A percentile compares a stretch with the other conserved stretches of the same genome.
Conservation (phyloP, 805 yeast species). For the Zygosaccharomyces bisporus region DNA sequence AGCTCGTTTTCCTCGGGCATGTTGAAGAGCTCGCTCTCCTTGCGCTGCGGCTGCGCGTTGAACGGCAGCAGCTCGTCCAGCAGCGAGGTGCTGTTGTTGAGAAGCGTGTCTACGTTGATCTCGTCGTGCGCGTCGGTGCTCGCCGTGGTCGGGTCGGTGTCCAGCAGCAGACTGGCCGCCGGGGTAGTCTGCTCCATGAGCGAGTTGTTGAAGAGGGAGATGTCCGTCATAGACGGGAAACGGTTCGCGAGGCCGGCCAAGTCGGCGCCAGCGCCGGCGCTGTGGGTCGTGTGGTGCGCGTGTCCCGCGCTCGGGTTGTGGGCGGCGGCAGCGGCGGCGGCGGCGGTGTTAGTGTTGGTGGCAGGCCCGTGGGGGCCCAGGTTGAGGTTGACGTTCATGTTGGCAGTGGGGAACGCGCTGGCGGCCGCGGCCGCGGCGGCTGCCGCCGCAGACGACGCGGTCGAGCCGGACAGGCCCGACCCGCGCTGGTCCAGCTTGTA, state of each 20-base stretch:
- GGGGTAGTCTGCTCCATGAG: slow-evolving; percentile 14
- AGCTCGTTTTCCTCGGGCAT: slow-evolving; percentile 7
- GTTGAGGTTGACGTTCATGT: background rate
- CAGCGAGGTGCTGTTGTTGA: slow-evolving; percentile 4
- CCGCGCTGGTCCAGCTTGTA: slow-evolving; percentile 2
- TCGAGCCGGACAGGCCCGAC: background rate
- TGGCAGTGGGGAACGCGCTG: background rate
- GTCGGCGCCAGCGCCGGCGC: background rate
- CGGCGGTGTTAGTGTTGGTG: background rate
- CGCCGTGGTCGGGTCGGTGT: slow-evolving; percentile 5
- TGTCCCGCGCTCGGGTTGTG: background rate
- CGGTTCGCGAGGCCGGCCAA: background rate
- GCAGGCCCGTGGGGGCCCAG: background rate
- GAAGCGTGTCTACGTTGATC: slow-evolving; percentile 4
- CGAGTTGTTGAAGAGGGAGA: slow-evolving; percentile 17
- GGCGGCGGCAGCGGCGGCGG: background rate
- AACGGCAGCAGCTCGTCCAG: slow-evolving; percentile 7
- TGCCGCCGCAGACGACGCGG: background rate
- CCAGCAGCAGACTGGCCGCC: slow-evolving; percentile 6
- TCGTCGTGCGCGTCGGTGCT: slow-evolving; percentile 4
- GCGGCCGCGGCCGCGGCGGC: background rate
- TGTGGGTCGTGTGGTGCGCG: background rate
- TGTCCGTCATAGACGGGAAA: slow-evolving; percentile 14
- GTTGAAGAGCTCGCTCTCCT: slow-evolving; percentile 2
- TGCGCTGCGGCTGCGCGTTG: slow-evolving; percentile 1